A percentile compares a stretch with the other conserved stretches of the same genome.
phyloP scores from a whole-genome alignment of 352 stramenopile genomes.

The Globisporangium orthogonon region DNA sequence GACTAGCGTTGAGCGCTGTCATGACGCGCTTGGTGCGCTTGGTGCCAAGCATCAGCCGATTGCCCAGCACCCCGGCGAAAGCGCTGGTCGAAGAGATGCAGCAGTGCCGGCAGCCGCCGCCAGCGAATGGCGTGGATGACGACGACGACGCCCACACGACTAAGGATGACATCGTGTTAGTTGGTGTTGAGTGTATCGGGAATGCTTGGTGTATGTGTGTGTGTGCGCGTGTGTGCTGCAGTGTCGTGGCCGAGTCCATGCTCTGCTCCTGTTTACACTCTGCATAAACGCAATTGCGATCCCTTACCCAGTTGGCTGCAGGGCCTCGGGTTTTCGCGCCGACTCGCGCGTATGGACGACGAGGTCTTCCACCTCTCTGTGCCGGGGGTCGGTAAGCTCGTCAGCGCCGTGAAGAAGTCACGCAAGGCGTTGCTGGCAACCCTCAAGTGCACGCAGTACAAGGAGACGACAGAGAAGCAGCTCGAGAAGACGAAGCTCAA shows the following conservation, averaged over 20 bases:
- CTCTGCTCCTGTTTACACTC: no score
- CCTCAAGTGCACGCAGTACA: constrained; percentile 57
- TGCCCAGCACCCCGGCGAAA: constrained; percentile 5
- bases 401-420: constrained; percentile 53
- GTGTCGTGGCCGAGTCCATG: background rate
- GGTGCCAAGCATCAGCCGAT: constrained; percentile 1
- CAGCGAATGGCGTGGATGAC: background rate
- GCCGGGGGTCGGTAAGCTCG: constrained; percentile 49
- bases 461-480: constrained; percentile 50
- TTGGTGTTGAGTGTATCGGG: background rate
- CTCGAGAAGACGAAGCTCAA: constrained; percentile 57
- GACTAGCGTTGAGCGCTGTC: constrained; percentile 22
- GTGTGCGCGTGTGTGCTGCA: background rate
- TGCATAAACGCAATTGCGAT: no score
- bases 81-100: constrained; percentile 8
- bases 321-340: constrained; percentile 44
- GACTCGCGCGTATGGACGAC: constrained; percentile 33
- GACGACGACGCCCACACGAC: background rate
- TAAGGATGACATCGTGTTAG: constrained; percentile 24
- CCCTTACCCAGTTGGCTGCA: constrained; percentile 25
- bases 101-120: background rate
- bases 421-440: constrained; percentile 27
- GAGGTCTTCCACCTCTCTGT: constrained; percentile 45
- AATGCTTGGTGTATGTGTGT: background rate
- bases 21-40: constrained; percentile 29